Evolutionary conservation across 345 rosid species (phyloP), one percentile per base, ranked within the genome.

Genomic region (Arabidopsis suecica): DNA sequence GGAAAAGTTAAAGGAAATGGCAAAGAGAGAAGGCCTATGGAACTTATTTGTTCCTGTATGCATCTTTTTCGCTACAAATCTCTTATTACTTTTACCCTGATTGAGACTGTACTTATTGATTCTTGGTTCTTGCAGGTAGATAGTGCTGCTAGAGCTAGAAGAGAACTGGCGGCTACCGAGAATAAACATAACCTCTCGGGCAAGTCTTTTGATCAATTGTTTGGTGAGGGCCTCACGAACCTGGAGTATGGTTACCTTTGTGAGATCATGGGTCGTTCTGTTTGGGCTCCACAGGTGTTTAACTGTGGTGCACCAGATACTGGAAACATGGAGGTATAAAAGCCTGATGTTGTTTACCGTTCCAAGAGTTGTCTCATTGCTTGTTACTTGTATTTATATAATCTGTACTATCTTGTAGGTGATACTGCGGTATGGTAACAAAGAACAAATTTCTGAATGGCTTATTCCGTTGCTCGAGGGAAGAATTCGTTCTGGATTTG

Each of bases 281-380:
- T 87, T 80, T 95, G 96, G 96, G 99, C 93, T 61, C 99, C 99
- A 0, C 99, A 95, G 82, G 80, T 95, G 71, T 95, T 95, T 73
- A 95, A 95, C 78, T 95, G 99, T 48, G 86, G 96, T 73, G 97
- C 99, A 42, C 99, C 99, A 9, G 99, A 95, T 84, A 95, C 99
- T 28, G 99, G 99, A 80, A 95, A 95, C 84, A 95, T 92, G 99
- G 99, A 95, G 99, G 99, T 92, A 87, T 65, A 42, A 33, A 45
- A 12, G 18, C 33, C 53, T 63, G 47, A 22, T 23, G 14, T 41
- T 65, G 45, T 66, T 49, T 73, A 48, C 33, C 8, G 8, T 54
- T 63, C 49, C 20, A 45, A 36, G 32, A 66, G n/a, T 36, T 41
- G 6, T 58, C 30, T 55, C 18, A 53, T 59, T 42, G 10, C 68